Conservation (phyloP, 116 monocot genomes). For the Papilionanthe hybrid region DNA sequence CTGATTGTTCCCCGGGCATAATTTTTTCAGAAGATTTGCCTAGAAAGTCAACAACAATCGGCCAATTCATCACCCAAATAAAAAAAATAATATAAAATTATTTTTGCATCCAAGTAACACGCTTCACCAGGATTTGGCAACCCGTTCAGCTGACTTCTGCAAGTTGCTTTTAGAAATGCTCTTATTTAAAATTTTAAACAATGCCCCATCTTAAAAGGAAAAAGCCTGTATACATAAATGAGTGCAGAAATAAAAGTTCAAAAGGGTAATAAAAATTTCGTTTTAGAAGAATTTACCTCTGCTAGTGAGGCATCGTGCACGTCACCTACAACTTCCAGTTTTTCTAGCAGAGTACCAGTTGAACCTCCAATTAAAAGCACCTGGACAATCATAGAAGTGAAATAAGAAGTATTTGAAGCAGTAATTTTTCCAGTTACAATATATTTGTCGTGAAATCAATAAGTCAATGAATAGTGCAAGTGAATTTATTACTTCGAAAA, state of each 20-base stretch:
- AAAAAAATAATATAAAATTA: too few relatives aligned
- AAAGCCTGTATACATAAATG: not conserved
- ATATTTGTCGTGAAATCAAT: too few relatives aligned
- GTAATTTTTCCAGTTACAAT: not conserved
- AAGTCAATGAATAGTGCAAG: too few relatives aligned
- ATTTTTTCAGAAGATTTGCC: not conserved
- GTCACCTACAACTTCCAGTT: constrained; percentile 89
- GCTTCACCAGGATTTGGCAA: too few relatives aligned
- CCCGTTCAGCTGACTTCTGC: too few relatives aligned
- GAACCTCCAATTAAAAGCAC: constrained; percentile 88
- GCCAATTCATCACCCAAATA: too few relatives aligned
- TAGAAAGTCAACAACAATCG: too few relatives aligned
- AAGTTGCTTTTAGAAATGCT: too few relatives aligned
- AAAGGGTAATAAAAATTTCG: not conserved
- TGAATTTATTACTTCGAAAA: too few relatives aligned
- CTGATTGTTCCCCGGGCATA: not conserved
- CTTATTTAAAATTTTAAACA: too few relatives aligned
- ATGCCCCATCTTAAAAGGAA: not conserved
- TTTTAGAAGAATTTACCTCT: constrained; percentile 33
- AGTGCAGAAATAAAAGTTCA: not conserved
- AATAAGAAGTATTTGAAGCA: not conserved
- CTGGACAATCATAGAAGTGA: constrained; percentile 12
- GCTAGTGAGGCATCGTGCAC: constrained; percentile 39
- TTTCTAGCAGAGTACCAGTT: constrained; percentile 96
- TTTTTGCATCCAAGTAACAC: too few relatives aligned